These are phyloP conservation scores for Saturnispora serradocipensis DNA, from an alignment of 805 yeast genomes.

Conservation along the genomic window DNA sequence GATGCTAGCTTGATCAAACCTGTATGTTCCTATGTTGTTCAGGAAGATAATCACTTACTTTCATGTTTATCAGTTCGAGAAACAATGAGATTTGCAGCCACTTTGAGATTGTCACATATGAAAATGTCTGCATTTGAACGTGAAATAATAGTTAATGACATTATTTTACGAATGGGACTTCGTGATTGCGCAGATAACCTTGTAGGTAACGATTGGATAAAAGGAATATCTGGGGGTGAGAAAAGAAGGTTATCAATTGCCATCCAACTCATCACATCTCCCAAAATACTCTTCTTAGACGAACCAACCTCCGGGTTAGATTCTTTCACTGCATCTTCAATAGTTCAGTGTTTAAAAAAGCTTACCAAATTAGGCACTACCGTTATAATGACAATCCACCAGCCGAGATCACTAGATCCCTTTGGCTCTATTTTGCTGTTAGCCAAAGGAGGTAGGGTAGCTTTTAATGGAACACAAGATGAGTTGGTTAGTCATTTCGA, in stretches of 20 bases:
- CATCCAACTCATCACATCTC: slow-evolving; percentile 63
- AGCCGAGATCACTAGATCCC: slow-evolving; percentile 58
- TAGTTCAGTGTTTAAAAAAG: slow-evolving; percentile 48
- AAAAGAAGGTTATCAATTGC: slow-evolving; percentile 79
- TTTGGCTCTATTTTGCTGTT: slow-evolving; percentile 68
- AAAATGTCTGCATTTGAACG: slow-evolving; percentile 33
- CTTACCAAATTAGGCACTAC: slow-evolving; percentile 54
- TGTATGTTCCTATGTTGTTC: slow-evolving; percentile 69
- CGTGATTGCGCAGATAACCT: slow-evolving; percentile 65
- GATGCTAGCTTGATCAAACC: slow-evolving; percentile 28
- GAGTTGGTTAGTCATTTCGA: slow-evolving; percentile 41
- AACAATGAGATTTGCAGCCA: slow-evolving; percentile 65
- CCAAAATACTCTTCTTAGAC: slow-evolving; percentile 64
- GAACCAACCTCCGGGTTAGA: slow-evolving; percentile 90
- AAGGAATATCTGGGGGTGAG: slow-evolving; percentile 73
- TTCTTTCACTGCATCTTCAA: slow-evolving; percentile 64
- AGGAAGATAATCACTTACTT: slow-evolving; percentile 65
- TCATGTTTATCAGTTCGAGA: slow-evolving; percentile 71
- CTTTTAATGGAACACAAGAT: slow-evolving; percentile 51
- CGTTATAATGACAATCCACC: slow-evolving; percentile 71
- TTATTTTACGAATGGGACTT: slow-evolving; percentile 63
- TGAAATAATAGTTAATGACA: slow-evolving; percentile 36
- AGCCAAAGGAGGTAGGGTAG: slow-evolving; percentile 64
- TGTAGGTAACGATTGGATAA: slow-evolving; percentile 49
- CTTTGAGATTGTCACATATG: slow-evolving; percentile 45